Evolutionary conservation across 768 basidiomycete species (phyloP).

Genomic region (Basidioascus undulatus): DNA sequence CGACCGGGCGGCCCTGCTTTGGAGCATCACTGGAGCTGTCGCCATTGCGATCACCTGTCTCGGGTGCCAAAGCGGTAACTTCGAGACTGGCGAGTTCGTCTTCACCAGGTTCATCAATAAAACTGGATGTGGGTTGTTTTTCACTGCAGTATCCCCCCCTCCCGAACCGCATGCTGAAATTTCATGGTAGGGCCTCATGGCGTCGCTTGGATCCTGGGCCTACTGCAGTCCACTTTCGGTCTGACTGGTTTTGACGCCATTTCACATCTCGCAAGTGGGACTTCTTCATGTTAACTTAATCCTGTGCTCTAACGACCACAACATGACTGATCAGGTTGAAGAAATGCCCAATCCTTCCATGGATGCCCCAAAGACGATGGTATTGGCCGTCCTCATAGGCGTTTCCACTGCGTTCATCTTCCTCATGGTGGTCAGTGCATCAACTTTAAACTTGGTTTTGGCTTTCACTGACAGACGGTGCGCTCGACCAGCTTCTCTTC

Average conservation of each 20-base stretch:
- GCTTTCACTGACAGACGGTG: too few species aligned
- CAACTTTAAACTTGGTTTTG: slow-evolving; percentile 10
- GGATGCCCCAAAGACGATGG: slow-evolving; percentile 12
- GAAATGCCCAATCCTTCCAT: slow-evolving; percentile 9
- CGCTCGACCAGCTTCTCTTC: too few species aligned
- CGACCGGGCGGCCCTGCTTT: too few species aligned
- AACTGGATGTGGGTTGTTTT: slow-evolving; percentile 10
- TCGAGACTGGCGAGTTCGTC: slow-evolving; percentile 11
- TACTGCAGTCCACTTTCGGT: slow-evolving; percentile 11
- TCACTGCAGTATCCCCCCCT: background rate
- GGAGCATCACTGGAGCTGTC: slow-evolving; percentile 4
- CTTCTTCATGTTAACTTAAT: too few species aligned
- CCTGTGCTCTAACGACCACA: background rate
- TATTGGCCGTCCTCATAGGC: slow-evolving; percentile 7
- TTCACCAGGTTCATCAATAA: slow-evolving; percentile 8
- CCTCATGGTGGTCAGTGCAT: slow-evolving; percentile 5
- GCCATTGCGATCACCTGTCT: slow-evolving; percentile 5
- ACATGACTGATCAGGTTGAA: background rate
- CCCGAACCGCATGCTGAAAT: background rate
- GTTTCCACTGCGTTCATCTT: background rate
- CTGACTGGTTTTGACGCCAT: slow-evolving; percentile 6
- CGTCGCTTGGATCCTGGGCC: slow-evolving; percentile 8
- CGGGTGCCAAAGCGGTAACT: slow-evolving; percentile 3
- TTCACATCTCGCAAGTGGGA: slow-evolving; percentile 7
- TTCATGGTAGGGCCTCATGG: too few species aligned